Evolutionary conservation across 2,329 filamentous ascomycete species (phyloP).

Genomic region (Didymella pinodella): DNA sequence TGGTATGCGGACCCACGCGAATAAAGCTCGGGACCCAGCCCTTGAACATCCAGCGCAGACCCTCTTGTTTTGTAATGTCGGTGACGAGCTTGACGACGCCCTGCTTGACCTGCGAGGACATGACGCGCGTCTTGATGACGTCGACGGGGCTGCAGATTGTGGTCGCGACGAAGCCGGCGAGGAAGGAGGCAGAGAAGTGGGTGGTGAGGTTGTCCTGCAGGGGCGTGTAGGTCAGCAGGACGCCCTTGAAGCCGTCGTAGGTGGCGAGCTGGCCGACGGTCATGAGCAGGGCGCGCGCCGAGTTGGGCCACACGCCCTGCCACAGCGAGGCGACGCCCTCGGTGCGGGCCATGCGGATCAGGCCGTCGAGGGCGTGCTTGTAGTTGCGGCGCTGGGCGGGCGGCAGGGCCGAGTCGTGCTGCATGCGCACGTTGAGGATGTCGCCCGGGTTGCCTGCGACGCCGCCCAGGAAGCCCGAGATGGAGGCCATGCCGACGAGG

Average conservation of each 20-base stretch:
- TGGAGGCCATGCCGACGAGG: conserved; percentile 82
- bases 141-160: conserved; percentile 86
- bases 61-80: conserved; percentile 75
- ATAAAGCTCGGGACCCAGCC: conserved; percentile 86
- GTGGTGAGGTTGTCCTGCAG: conserved; percentile 74
- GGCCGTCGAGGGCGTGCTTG: conserved; percentile 84
- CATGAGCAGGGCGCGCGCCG: conserved; percentile 83
- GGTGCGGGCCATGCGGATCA: conserved; percentile 84
- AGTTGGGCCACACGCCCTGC: conserved; percentile 85
- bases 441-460: conserved; percentile 93
- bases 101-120: conserved; percentile 69
- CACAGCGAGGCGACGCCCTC: conserved; percentile 82
- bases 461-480: conserved; percentile 87
- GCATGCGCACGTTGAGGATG: conserved; percentile 98
- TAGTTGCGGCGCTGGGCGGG: conserved; percentile 81
- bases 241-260: conserved; percentile 81
- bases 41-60: conserved; percentile 84
- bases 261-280: conserved; percentile 83
- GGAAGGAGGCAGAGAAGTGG: conserved; percentile 78
- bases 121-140: conserved; percentile 88
- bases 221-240: conserved; percentile 71
- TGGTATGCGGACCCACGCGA: conserved; percentile 75
- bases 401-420: conserved; percentile 85
- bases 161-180: conserved; percentile 83
- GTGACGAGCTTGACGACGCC: conserved; percentile 67